Conservation (phyloP, 139 green algal species). For the Raphidocelis subcapitata region DNA sequence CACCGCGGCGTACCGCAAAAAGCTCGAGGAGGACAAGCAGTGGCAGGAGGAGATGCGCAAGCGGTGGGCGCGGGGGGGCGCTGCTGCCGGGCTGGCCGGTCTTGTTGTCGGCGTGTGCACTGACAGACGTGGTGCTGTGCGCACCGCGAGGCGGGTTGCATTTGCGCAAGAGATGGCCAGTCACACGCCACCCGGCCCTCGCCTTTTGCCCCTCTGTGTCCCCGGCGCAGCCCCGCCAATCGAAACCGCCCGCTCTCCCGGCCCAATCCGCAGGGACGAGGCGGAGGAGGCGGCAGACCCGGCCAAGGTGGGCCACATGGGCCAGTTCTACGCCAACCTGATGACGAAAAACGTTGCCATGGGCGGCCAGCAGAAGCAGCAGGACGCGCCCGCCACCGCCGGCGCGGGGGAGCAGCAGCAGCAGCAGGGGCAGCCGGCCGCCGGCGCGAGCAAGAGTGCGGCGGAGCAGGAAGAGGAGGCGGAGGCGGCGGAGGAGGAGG, state of each 20-base stretch:
- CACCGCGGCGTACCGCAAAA: conserved; percentile 89
- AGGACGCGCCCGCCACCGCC: conserved; percentile 1
- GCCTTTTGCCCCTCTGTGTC: too few relatives aligned
- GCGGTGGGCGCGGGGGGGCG: conserved; percentile 22
- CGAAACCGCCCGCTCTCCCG: too few relatives aligned
- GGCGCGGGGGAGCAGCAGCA: conserved; percentile 2
- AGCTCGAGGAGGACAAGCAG: conserved; percentile 90
- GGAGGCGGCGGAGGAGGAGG: neutral
- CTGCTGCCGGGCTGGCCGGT: neutral
- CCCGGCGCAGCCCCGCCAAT: too few relatives aligned
- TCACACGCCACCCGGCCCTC: neutral
- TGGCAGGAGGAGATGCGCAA: conserved; percentile 61
- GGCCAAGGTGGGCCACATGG: conserved; percentile 80
- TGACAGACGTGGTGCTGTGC: neutral
- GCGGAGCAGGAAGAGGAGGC: neutral
- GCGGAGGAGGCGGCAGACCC: conserved; percentile 67
- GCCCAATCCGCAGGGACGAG: conserved; percentile 68
- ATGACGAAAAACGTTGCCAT: conserved; percentile 78
- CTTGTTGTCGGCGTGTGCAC: neutral
- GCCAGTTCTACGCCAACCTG: conserved; percentile 90
- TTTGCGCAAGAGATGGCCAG: neutral
- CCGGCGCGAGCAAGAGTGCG: neutral
- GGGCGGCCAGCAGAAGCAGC: conserved; percentile 27
- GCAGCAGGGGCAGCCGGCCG: neutral
- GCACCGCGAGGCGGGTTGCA: neutral